A percentile compares a stretch with the other conserved stretches of the same genome.
These are phyloP conservation scores for Jamesozyma piceae DNA, from an alignment of 805 yeast species.

Conservation along the genomic window DNA sequence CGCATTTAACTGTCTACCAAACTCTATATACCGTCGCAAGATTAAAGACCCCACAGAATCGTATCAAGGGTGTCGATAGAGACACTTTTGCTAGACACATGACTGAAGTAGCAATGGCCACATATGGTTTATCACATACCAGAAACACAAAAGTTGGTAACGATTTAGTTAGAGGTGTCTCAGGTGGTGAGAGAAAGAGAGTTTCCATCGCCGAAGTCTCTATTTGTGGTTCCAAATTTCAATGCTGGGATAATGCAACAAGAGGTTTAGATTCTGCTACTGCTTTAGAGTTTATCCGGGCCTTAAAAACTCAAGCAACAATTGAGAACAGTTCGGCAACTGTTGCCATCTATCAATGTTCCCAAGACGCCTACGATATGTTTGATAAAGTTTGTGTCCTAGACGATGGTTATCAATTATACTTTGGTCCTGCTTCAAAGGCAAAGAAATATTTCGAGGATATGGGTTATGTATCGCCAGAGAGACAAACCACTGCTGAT, in stretches of 20 bases:
- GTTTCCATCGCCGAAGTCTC: constrained; percentile 65
- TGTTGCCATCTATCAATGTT: constrained; percentile 54
- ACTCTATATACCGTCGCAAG: constrained; percentile 48
- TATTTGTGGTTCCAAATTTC: constrained; percentile 41
- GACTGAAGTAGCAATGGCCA: constrained; percentile 45
- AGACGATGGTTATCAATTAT: constrained; percentile 51
- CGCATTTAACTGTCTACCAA: constrained; percentile 45
- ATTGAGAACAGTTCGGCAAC: constrained; percentile 44
- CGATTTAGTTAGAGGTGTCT: too few species aligned
- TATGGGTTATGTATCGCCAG: constrained; percentile 50
- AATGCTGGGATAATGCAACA: constrained; percentile 57
- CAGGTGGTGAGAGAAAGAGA: constrained; percentile 73
- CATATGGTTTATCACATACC: constrained; percentile 45
- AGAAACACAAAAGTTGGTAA: too few species aligned
- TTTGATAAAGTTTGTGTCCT: too few species aligned
- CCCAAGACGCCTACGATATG: too few species aligned
- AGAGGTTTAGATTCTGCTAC: constrained; percentile 59
- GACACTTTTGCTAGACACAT: constrained; percentile 40
- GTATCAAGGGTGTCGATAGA: constrained; percentile 46
- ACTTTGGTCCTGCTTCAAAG: constrained; percentile 37
- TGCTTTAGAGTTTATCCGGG: constrained; percentile 47
- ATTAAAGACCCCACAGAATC: constrained; percentile 53
- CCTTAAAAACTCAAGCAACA: constrained; percentile 43
- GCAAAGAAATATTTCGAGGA: constrained; percentile 42
- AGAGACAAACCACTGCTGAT: constrained; percentile 52